These are phyloP conservation scores for Calonectria hawksworthii DNA, from an alignment of 2,329 filamentous ascomycete genomes.

Conservation along the genomic window DNA sequence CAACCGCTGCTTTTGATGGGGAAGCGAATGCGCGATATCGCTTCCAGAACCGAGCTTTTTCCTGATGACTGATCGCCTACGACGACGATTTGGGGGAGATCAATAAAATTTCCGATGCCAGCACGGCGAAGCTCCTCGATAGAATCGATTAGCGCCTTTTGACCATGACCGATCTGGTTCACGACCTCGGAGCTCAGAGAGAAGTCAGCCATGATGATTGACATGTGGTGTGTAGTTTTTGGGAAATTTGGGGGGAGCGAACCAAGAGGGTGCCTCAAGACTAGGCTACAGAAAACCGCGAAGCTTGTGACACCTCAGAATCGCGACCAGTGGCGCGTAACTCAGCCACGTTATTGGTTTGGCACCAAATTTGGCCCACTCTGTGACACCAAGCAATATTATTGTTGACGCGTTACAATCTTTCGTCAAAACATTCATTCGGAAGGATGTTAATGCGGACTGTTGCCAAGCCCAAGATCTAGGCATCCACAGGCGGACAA, in stretches of 20 bases:
- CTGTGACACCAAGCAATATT: too few relatives aligned
- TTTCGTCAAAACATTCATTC: too few relatives aligned
- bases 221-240: background rate
- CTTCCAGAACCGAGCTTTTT: background rate
- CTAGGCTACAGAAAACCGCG: too few relatives aligned
- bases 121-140: background rate
- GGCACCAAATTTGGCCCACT: too few relatives aligned
- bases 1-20: background rate
- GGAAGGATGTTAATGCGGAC: too few relatives aligned
- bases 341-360: too few relatives aligned
- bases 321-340: too few relatives aligned
- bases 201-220: background rate
- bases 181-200: background rate
- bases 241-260: background rate
- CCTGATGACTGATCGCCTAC: background rate
- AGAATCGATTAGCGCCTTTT: background rate
- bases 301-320: too few relatives aligned
- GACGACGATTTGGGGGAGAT: conserved; percentile 5
- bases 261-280: too few relatives aligned
- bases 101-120: background rate
- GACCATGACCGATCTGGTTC: background rate
- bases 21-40: background rate
- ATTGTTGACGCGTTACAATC: too few relatives aligned
- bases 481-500: too few relatives aligned
- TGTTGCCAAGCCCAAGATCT: too few relatives aligned